Evolutionary conservation across 371 early-diverging fungal genomes (phyloP), one percentile per base, ranked within the genome.

Genomic region (Polyrhizophydium stewartii): DNA sequence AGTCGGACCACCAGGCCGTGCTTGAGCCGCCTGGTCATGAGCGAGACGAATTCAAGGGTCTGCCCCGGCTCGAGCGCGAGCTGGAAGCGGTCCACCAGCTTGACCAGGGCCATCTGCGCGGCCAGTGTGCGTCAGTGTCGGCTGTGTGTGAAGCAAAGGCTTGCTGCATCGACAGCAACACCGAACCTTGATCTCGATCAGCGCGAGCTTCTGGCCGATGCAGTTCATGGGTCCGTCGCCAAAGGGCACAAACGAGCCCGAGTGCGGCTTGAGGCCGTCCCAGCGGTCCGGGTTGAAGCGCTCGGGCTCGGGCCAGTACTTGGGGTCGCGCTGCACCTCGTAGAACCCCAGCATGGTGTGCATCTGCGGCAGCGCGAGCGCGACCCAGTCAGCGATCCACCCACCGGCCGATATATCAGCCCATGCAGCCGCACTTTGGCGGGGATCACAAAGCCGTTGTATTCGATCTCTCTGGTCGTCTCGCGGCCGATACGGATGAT

Each of bases 321-420:
- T 3, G 6, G 53, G 53, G 25, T 53, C 53, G 32, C 5, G 3
- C 9, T 53, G 3, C 7, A 16, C 85, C 75, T 6, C 82, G 80
- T 27, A 78, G 79, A 1, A 86, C 87, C 87, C 81, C 67, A 89
- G 90, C 71, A 87, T 19, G 5, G 1, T 17, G 22, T 12, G 32
- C 57, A 28, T 31, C 32, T 27, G 37, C 28, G n/a, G 35, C 35
- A 35, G 35, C 35, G 13, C 35, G 13, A 7, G 35, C n/a, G 35
- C 35, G 35, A 35, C 7, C 35, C 3, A 13, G 35, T 35, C 13
- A 13, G n/a, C n/a, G n/a, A 13, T 35, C 35, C 3, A 13, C 35
- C 35, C 7, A 3, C 3, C 35, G 3, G 7, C 13, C 35, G 35
- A n/a, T n/a, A n/a, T n/a, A n/a, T n/a, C n/a, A n/a, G n/a, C n/a